These are phyloP conservation scores for Vigna angularis DNA, from an alignment of 306 rosid species.

Conservation along the genomic window DNA sequence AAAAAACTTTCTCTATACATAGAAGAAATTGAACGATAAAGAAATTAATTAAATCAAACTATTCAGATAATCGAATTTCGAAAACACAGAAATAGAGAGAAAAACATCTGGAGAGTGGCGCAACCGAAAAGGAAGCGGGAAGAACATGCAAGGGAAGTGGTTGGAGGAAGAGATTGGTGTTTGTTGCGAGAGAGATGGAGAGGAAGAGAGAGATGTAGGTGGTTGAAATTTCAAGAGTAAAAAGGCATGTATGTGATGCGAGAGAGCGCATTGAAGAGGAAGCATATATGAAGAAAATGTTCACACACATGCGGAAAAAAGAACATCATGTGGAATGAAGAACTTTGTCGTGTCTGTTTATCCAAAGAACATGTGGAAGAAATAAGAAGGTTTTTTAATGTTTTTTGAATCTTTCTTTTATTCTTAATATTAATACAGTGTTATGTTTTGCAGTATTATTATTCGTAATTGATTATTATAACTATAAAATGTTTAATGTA, in stretches of 20 bases:
- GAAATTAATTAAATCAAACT: neutral
- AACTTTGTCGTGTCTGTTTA: too few species aligned
- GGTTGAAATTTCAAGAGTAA: slow-evolving; percentile 40
- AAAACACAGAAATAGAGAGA: neutral
- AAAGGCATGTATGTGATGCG: slow-evolving; percentile 51
- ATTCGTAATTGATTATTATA: too few species aligned
- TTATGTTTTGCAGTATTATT: too few species aligned
- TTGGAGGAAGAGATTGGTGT: slow-evolving; percentile 37
- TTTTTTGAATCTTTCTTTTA: too few species aligned
- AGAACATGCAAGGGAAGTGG: neutral
- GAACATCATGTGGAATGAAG: too few species aligned
- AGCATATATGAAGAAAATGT: slow-evolving; percentile 52
- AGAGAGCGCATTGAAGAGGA: slow-evolving; percentile 28
- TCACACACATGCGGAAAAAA: neutral
- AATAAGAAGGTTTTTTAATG: too few species aligned
- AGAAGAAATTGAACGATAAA: slow-evolving; percentile 12
- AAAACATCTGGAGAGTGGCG: slow-evolving; percentile 22
- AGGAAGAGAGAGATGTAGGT: slow-evolving; percentile 39
- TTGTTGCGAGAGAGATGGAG: slow-evolving; percentile 27
- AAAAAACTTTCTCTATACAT: slow-evolving; percentile 42
- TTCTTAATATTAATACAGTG: too few species aligned
- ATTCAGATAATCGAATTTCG: neutral
- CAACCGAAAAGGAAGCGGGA: neutral
- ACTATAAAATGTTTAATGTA: too few species aligned
- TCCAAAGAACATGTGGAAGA: too few species aligned